phyloP scores from a whole-genome alignment of 192 early-diverging fungal genomes.

The Backusella morwellensis region DNA sequence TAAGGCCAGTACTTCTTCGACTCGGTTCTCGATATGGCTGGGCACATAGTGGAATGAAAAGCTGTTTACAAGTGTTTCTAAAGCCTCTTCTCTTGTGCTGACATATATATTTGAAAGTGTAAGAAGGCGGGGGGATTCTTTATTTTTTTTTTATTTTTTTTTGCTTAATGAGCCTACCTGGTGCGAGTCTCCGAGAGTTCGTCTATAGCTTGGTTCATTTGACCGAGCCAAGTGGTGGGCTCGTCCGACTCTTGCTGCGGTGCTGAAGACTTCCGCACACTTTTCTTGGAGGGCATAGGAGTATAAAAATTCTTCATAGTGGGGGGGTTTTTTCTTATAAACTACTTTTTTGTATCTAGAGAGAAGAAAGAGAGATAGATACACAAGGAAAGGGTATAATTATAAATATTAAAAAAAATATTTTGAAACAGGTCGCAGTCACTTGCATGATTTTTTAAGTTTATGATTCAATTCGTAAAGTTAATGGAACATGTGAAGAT shows the following conservation, averaged over 20 bases:
- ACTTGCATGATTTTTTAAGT: constrained; percentile 3
- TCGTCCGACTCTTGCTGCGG: neutral
- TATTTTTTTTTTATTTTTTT: neutral
- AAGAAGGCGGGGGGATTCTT: too few relatives aligned
- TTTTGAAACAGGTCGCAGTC: constrained; percentile 3
- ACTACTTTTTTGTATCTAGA: neutral
- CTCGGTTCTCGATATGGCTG: constrained; percentile 46
- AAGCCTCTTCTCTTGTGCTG: constrained; percentile 57
- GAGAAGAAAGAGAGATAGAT: neutral
- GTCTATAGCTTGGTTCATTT: constrained; percentile 50
- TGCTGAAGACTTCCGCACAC: neutral
- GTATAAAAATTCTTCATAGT: neutral
- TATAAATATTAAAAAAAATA: neutral
- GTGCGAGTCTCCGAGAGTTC: constrained; percentile 49
- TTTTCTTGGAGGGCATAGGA: neutral
- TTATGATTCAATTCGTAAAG: neutral
- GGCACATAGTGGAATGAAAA: constrained; percentile 56
- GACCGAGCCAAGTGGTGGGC: constrained; percentile 34
- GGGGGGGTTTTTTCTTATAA: neutral
- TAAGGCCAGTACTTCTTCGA: constrained; percentile 52
- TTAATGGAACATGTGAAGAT: neutral
- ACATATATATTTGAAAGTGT: too few relatives aligned
- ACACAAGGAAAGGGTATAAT: neutral
- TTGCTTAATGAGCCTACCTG: constrained; percentile 36
- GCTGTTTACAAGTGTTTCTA: constrained; percentile 43